These are phyloP conservation scores for Umbellularia californica DNA, from an alignment of 164 flowering plant genomes.

Conservation along the genomic window DNA sequence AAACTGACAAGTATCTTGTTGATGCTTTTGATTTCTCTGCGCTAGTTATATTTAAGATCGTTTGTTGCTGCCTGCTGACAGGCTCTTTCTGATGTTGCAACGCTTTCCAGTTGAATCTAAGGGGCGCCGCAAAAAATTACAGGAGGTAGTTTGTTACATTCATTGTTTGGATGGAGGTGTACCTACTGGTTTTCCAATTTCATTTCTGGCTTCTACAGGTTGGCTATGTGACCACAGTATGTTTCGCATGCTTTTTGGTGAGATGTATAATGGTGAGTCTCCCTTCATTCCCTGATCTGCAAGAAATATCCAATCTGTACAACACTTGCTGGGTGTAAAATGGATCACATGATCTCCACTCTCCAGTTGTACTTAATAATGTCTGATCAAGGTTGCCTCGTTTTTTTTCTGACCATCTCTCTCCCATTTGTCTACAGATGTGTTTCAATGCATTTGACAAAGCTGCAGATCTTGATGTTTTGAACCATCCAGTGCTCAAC, in stretches of 20 bases:
- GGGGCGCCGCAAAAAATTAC: conserved; percentile 92
- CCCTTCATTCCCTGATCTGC: conserved; percentile 1
- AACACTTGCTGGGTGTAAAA: not conserved
- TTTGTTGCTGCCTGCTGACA: conserved; percentile 25
- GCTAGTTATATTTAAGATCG: not conserved
- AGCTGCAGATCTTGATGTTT: conserved; percentile 83
- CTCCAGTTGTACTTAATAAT: not conserved
- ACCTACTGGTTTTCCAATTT: not conserved
- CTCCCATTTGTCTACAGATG: conserved; percentile 39
- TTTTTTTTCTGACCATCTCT: not conserved
- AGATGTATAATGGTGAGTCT: conserved; percentile 87
- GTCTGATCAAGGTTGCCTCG: not conserved
- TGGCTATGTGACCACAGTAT: conserved; percentile 95
- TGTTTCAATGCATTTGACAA: conserved; percentile 82
- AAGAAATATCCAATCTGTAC: not conserved
- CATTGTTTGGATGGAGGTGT: not conserved
- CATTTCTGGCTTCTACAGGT: conserved; percentile 45
- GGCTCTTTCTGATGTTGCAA: conserved; percentile 90
- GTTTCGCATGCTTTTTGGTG: conserved; percentile 86
- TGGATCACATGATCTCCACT: not conserved
- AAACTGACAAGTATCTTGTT: not conserved
- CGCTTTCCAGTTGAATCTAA: conserved; percentile 95
- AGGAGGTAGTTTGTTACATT: conserved; percentile 49
- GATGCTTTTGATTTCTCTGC: not conserved
- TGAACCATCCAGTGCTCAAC: conserved; percentile 85